Percentiles rank a stretch among this genome's conserved stretches.
These are phyloP conservation scores for Spergularia marina DNA, from an alignment of 148 eudicot genomes.

Conservation along the genomic window DNA sequence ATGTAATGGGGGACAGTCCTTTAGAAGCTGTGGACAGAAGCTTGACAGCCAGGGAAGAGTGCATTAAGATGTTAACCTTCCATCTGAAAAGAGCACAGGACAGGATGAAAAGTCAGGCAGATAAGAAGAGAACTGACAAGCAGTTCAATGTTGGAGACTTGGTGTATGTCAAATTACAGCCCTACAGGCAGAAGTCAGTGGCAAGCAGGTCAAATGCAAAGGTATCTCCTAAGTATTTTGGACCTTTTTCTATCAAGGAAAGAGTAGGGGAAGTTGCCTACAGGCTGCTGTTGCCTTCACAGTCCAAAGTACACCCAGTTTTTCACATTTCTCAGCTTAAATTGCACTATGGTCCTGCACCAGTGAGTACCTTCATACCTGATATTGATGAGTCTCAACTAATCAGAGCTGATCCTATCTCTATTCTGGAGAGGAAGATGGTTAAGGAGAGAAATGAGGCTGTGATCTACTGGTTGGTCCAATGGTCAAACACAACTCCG, in stretches of 20 bases:
- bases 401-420: no score
- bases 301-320: background rate
- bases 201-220: background rate
- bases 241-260: background rate
- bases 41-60: background rate
- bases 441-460: no score
- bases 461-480: no score
- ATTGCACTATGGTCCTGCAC: no score
- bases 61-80: background rate
- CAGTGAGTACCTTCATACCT: no score
- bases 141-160: background rate
- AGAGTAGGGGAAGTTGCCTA: background rate
- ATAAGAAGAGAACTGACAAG: background rate
- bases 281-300: background rate
- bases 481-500: no score
- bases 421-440: no score
- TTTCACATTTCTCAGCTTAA: background rate
- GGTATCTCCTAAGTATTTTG: background rate
- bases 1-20: background rate
- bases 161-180: background rate
- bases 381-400: no score
- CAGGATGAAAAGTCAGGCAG: background rate
- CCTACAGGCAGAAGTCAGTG: background rate
- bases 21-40: background rate
- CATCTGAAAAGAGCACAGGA: background rate